These are phyloP conservation scores for Yamadazyma friedrichii DNA, from an alignment of 1,139 yeast genomes.

Conservation along the genomic window DNA sequence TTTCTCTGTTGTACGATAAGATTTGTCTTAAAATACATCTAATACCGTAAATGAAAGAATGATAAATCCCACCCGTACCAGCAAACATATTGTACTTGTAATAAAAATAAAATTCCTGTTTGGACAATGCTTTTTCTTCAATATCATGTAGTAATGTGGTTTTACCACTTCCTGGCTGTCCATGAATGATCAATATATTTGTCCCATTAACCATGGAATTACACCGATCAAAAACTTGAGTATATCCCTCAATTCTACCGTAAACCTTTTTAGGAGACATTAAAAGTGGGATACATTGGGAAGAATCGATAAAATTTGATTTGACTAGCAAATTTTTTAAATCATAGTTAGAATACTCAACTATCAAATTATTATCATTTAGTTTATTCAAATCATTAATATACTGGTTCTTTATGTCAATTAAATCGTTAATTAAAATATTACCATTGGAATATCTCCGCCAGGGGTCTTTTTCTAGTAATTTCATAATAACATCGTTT, in stretches of 20 bases:
- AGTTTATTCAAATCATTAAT: constrained; percentile 13
- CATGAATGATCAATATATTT: constrained; percentile 37
- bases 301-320: not conserved
- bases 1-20: constrained; percentile 36
- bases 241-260: constrained; percentile 36
- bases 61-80: constrained; percentile 22
- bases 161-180: constrained; percentile 52
- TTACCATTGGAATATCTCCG: constrained; percentile 41
- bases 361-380: not conserved
- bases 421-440: constrained; percentile 39
- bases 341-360: constrained; percentile 1
- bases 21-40: constrained; percentile 43
- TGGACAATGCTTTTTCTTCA: constrained; percentile 34
- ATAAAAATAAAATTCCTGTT: constrained; percentile 37
- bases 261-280: constrained; percentile 28
- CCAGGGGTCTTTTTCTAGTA: constrained; percentile 43
- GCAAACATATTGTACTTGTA: constrained; percentile 41
- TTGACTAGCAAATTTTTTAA: constrained; percentile 1
- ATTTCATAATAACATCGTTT: constrained; percentile 41
- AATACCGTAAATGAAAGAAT: constrained; percentile 31
- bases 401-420: constrained; percentile 20
- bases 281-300: constrained; percentile 5
- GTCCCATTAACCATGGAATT: constrained; percentile 14
- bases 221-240: constrained; percentile 20
- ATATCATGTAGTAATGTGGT: constrained; percentile 44